Conservation (phyloP, 176 grass and related monocot species). For the Musa schizocarpa region DNA sequence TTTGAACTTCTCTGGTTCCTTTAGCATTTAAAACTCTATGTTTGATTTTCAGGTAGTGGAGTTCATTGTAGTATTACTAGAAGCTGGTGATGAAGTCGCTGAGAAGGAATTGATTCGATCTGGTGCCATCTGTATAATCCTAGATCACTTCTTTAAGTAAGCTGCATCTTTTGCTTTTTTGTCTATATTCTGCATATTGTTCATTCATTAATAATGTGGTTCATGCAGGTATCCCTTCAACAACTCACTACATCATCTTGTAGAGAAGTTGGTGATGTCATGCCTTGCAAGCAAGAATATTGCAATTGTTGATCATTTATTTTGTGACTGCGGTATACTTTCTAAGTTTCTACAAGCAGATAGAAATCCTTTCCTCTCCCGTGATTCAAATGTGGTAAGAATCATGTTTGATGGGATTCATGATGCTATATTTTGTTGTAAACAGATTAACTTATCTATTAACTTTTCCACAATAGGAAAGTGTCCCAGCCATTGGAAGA, state of each 20-base stretch:
- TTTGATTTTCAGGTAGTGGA: slow-evolving; percentile 20
- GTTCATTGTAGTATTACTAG: slow-evolving; percentile 18
- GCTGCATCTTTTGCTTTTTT: not conserved
- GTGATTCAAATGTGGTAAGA: slow-evolving; percentile 11
- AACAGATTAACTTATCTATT: not conserved
- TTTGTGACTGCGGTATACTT: slow-evolving; percentile 17
- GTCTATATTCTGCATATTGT: not conserved
- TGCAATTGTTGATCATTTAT: slow-evolving; percentile 22
- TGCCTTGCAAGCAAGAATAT: slow-evolving; percentile 11
- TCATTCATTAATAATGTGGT: not conserved
- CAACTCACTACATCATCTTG: slow-evolving; percentile 25
- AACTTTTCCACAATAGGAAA: slow-evolving; percentile 1
- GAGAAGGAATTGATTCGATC: slow-evolving; percentile 17
- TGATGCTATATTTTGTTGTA: slow-evolving; percentile 5
- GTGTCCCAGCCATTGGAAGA: slow-evolving; percentile 11
- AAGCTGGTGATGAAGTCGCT: slow-evolving; percentile 15
- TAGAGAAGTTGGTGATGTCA: slow-evolving; percentile 17
- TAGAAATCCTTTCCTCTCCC: slow-evolving; percentile 20
- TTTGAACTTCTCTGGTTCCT: not conserved
- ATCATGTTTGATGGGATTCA: not conserved
- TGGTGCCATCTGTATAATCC: slow-evolving; percentile 11
- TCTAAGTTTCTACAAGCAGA: slow-evolving; percentile 19
- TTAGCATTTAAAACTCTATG: not conserved
- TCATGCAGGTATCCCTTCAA: slow-evolving; percentile 24
- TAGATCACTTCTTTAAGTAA: slow-evolving; percentile 30